Conservation (phyloP, 164 flowering plant genomes). For the Nelumbo lutea region DNA sequence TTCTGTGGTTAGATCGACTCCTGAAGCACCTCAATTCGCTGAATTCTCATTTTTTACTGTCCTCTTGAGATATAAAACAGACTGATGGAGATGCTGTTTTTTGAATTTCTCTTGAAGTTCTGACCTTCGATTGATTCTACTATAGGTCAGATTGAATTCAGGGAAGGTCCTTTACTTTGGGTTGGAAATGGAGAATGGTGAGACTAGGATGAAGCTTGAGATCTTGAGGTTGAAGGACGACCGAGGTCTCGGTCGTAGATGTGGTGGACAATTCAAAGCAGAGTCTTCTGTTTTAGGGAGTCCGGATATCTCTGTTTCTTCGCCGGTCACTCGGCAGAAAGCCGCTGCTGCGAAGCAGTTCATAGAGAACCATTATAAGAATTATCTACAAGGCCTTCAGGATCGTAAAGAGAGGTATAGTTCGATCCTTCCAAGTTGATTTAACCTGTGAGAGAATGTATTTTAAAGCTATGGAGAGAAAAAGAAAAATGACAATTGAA, state of each 20-base stretch:
- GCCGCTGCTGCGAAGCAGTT: constrained; percentile 76
- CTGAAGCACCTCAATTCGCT: too few relatives aligned
- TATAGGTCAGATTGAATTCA: background rate
- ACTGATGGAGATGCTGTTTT: too few relatives aligned
- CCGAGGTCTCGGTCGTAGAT: constrained; percentile 25
- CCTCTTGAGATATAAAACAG: too few relatives aligned
- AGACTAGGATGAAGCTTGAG: constrained; percentile 35
- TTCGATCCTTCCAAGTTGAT: background rate
- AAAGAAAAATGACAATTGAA: too few relatives aligned
- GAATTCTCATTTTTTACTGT: too few relatives aligned
- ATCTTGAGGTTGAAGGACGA: constrained; percentile 40
- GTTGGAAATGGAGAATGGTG: constrained; percentile 46
- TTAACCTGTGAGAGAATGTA: too few relatives aligned
- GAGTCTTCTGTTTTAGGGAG: constrained; percentile 16
- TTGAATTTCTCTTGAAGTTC: too few relatives aligned
- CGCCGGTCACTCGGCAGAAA: constrained; percentile 68
- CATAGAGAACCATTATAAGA: constrained; percentile 78
- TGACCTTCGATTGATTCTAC: background rate
- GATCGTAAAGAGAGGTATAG: constrained; percentile 65
- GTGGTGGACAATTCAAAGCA: constrained; percentile 13
- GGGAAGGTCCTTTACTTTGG: background rate
- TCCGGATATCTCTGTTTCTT: constrained; percentile 48
- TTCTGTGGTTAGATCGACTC: too few relatives aligned
- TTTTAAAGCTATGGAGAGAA: too few relatives aligned
- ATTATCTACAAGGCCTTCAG: constrained; percentile 57